Evolutionary conservation across 2,329 filamentous ascomycete genomes (phyloP), one percentile per base, ranked within the genome.

Genomic region (Microascus cirrosus): DNA sequence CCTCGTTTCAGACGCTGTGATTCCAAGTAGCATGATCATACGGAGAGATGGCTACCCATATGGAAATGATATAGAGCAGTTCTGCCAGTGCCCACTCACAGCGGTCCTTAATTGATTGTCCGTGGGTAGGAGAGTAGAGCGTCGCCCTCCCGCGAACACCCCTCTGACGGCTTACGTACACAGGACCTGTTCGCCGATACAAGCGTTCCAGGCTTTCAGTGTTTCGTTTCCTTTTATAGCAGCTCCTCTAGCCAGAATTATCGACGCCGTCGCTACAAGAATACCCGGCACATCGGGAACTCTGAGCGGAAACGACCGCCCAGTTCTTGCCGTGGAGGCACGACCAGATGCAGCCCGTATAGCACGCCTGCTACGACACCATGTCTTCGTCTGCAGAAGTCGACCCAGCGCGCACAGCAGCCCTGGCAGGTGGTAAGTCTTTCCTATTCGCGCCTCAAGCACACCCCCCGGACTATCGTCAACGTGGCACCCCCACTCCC

Each of bases 381-480:
- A 77, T 76, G 74, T 74, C 74, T 58, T 74, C 74, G 58, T 65
- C 68, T 59, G 63, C 67, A 58, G 65, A 68, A 58, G 65, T 63
- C 61, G 69, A 72, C 62, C 65, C 71, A 57, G 66, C 65, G 55
- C 69, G 71, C 28, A 8, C 28, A 63, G 63, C 66, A 62, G 62
- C 67, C 32, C 34, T 48, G 50, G 53, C 58, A 53, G 54, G 58
- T 53, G 36, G 48, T 48, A 57, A 32, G 36, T 20, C 54, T 11
- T 53, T 39, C 36, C 35, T 36, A 54, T 20, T 56, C n/a, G 22
- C 45, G 32, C 18, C 53, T 36, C 10, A 53, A 15, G 24, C 15
- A 20, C 20, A 22, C 18, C 54, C 25, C 53, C 39, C 25, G 42
- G 52, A 20, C 45, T 34, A 32, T 24, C 51, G 18, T 58, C 56